These are phyloP conservation scores for Echinosophora koreensis DNA, from an alignment of 306 rosid genomes.

Conservation along the genomic window DNA sequence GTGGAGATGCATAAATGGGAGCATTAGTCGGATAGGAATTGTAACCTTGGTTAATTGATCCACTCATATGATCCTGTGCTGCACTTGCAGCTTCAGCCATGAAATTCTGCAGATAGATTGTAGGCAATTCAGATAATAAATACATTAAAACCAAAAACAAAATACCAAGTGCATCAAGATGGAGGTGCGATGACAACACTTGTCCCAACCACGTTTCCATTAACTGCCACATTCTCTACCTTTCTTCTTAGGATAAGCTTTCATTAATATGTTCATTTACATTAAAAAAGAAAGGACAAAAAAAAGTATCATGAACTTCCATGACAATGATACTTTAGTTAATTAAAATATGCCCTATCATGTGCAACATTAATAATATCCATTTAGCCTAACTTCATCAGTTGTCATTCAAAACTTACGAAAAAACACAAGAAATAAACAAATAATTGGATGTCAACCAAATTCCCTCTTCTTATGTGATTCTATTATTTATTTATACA, in stretches of 20 bases:
- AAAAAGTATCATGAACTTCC: conserved; percentile 2
- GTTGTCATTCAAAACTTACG: conserved; percentile 6
- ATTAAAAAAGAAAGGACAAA: neutral
- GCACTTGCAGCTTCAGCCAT: conserved; percentile 73
- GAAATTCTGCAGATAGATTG: conserved; percentile 59
- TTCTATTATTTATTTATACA: neutral
- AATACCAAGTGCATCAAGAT: neutral
- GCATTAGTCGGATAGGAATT: conserved; percentile 59
- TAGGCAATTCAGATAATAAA: neutral
- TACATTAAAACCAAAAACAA: neutral
- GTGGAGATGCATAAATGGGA: conserved; percentile 61
- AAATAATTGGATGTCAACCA: conserved; percentile 3
- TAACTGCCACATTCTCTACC: neutral
- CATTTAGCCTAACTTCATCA: conserved; percentile 3
- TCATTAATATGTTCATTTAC: conserved; percentile 2
- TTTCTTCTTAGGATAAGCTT: conserved; percentile 6
- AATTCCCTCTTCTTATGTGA: conserved; percentile 10
- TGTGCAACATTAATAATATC: neutral
- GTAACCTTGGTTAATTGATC: conserved; percentile 56
- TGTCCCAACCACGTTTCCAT: neutral
- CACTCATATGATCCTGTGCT: conserved; percentile 56
- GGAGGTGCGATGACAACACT: conserved; percentile 11
- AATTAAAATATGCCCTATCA: neutral
- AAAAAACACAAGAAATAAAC: conserved; percentile 20
- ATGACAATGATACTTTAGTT: neutral